Conservation (phyloP, 345 rosid species). For the Streptanthus diversifolius region DNA sequence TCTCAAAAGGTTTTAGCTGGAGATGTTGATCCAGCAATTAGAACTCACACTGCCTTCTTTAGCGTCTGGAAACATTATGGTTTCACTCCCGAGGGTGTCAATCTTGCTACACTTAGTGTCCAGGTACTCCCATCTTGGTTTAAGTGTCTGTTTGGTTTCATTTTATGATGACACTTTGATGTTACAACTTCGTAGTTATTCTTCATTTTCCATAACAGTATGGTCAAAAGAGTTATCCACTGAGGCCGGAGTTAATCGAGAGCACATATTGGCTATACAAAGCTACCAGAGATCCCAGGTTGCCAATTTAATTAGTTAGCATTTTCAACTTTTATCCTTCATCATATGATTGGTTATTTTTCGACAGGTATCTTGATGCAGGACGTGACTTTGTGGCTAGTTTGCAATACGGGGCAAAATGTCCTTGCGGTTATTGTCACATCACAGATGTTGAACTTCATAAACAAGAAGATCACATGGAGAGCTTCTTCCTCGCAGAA, state of each 20-base stretch:
- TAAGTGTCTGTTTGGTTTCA: not conserved
- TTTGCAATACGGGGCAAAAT: conserved; percentile 90
- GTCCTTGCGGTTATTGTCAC: conserved; percentile 97
- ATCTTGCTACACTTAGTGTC: conserved; percentile 70
- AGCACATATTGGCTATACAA: conserved; percentile 99
- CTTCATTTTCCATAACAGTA: conserved; percentile 46
- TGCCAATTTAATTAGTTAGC: not conserved
- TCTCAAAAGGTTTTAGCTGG: conserved; percentile 85
- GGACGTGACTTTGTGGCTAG: conserved; percentile 96
- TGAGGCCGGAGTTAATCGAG: conserved; percentile 94
- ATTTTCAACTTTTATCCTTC: not conserved
- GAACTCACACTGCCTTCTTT: conserved; percentile 95
- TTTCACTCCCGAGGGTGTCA: conserved; percentile 95
- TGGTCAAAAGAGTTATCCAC: conserved; percentile 94
- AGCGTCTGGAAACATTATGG: conserved; percentile 95
- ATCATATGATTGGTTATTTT: not conserved
- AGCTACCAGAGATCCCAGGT: conserved; percentile 95
- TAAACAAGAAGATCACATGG: conserved; percentile 91
- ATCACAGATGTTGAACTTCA: conserved; percentile 90
- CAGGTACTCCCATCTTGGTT: conserved; percentile 27
- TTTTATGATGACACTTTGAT: not conserved
- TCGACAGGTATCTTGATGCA: conserved; percentile 74
- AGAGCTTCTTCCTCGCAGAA: conserved; percentile 99
- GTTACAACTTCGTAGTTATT: conserved; percentile 9
- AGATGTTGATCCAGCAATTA: conserved; percentile 91